Evolutionary conservation across 139 green algal genomes (phyloP), one percentile per base, ranked within the genome.

Genomic region (Nannochloris sp.): DNA sequence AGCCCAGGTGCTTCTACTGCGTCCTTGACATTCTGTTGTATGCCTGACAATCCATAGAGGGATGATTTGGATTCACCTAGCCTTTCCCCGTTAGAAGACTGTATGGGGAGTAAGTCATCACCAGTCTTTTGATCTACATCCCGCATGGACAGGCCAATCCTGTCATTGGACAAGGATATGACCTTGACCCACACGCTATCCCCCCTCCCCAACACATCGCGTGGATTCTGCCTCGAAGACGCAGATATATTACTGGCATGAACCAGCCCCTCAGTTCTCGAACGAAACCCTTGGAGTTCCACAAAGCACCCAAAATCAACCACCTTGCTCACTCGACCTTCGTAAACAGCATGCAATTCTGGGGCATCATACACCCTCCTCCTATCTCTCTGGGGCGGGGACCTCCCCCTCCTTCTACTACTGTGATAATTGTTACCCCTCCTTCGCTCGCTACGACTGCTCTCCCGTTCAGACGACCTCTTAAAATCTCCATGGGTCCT

Each of bases 301-400:
- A 97, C 89, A 71, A 99, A 99, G 75, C 78, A 90, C 9, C 93
- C 93, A 79, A 96, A 96, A 66, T 97, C 90, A 87, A 97, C 92
- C 31, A 94, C 79, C 50, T 79, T 79, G 16, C 72, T 84, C n/a
- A 95, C 85, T 1, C 48, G 53, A 7, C 80, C 83, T 16, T 70
- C 64, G 72, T 94, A 96, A 51, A 95, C 74, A 2, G 59, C 76
- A 19, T 85, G 88, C 18, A 92, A 64, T 74, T 86, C 84, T 2
- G 89, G 79, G 44, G 78, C 78, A 4, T 84, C 79, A 2, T 66
- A 69, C 61, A 85, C 7, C 18, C 29, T 8, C 53, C 61, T 23
- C 50, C 57, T 29, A 29, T 29, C 18, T 15, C 34, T 40, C 34
- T 40, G 34, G 34, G 61, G 43, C 54, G 46, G 67, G 24, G 37